Percentiles rank a stretch among this genome's conserved stretches.
Evolutionary conservation across 1,284 basidiomycete genomes (phyloP).

Genomic region (Heimioporus retisporus): DNA sequence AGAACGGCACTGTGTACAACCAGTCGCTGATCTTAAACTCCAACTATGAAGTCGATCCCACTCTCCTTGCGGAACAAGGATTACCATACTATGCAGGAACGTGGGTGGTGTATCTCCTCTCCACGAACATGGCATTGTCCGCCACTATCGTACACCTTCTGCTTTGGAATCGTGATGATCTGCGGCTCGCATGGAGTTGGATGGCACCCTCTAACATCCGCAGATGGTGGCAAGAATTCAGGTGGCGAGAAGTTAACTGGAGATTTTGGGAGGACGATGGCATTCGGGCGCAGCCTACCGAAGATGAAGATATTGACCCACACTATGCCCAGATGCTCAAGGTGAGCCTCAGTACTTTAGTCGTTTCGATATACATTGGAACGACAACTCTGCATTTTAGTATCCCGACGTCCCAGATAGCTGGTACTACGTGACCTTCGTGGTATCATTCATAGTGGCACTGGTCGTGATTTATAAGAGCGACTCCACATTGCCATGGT

Average conservation of each 20-base stretch:
- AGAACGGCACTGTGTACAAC: constrained; percentile 59
- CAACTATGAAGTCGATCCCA: constrained; percentile 58
- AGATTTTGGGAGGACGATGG: constrained; percentile 56
- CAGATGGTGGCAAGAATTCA: constrained; percentile 36
- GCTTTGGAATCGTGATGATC: constrained; percentile 61
- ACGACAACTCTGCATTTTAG: constrained; percentile 30
- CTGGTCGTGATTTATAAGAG: constrained; percentile 62
- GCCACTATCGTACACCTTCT: constrained; percentile 63
- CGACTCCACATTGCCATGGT: constrained; percentile 64
- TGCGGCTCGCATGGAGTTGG: constrained; percentile 35
- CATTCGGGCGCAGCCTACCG: constrained; percentile 37
- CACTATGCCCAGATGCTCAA: constrained; percentile 67
- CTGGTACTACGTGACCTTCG: constrained; percentile 56
- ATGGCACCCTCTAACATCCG: constrained; percentile 26
- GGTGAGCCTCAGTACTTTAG: constrained; percentile 33
- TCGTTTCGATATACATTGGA: too few species aligned
- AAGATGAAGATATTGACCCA: constrained; percentile 54
- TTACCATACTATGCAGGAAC: constrained; percentile 47
- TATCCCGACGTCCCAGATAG: constrained; percentile 59
- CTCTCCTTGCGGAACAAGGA: constrained; percentile 32
- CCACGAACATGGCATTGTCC: constrained; percentile 48
- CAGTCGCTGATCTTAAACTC: constrained; percentile 59
- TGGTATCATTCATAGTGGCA: constrained; percentile 51
- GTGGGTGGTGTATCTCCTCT: constrained; percentile 52
- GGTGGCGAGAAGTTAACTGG: constrained; percentile 48